phyloP scores from a whole-genome alignment of 1,284 basidiomycete species.

The Marasmius tenuissimus region DNA sequence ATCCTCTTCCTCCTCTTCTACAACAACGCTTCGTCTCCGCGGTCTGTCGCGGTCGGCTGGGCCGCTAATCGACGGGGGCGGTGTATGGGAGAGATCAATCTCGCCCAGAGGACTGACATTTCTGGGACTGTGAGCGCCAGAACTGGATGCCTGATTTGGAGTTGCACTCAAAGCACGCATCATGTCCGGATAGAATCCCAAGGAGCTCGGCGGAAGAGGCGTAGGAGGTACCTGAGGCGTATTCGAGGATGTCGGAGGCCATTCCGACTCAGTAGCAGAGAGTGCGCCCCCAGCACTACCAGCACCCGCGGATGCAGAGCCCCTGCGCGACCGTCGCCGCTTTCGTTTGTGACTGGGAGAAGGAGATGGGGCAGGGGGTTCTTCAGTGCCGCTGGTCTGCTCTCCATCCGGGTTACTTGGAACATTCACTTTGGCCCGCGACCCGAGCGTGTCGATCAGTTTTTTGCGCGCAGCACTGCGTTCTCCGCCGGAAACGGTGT shows the following conservation, averaged over 20 bases:
- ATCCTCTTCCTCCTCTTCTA: conserved; percentile 68
- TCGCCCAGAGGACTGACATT: conserved; percentile 8
- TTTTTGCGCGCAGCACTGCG: conserved; percentile 65
- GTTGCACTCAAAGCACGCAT: conserved; percentile 37
- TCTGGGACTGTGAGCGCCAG: conserved; percentile 18
- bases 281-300: conserved; percentile 27
- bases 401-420: conserved; percentile 62
- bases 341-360: conserved; percentile 49
- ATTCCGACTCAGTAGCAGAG: conserved; percentile 64
- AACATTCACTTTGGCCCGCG: conserved; percentile 40
- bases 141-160: conserved; percentile 37
- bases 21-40: conserved; percentile 64
- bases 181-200: conserved; percentile 33
- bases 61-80: conserved; percentile 18
- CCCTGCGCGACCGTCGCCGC: conserved; percentile 58
- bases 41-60: conserved; percentile 22
- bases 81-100: conserved; percentile 15
- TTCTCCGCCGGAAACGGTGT: conserved; percentile 79
- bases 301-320: conserved; percentile 45
- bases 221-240: conserved; percentile 60
- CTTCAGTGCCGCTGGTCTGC: conserved; percentile 63
- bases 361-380: conserved; percentile 40
- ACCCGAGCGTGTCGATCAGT: conserved; percentile 62
- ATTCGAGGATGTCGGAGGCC: conserved; percentile 55
- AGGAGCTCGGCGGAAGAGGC: conserved; percentile 40